Percentiles rank a stretch among this genome's conserved stretches.
These are phyloP conservation scores for Trametes maxima DNA, from an alignment of 768 basidiomycete species.

Conservation along the genomic window DNA sequence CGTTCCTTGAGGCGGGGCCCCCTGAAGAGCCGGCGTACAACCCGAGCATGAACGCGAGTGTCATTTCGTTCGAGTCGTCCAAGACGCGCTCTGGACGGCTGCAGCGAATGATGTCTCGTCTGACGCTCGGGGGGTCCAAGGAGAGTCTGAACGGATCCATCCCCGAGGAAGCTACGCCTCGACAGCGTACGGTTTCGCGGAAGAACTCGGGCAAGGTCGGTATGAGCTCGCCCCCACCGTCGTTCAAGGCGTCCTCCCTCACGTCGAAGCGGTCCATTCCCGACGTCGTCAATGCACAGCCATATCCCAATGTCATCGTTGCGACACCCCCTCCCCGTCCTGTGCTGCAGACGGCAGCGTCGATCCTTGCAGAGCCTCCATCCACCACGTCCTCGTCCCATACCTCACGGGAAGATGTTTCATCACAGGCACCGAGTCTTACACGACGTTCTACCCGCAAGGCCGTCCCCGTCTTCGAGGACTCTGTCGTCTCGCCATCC, in stretches of 20 bases:
- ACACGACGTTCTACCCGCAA: slow-evolving; percentile 30
- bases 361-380: slow-evolving; percentile 11
- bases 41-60: slow-evolving; percentile 40
- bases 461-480: slow-evolving; percentile 27
- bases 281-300: neutral
- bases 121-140: slow-evolving; percentile 48
- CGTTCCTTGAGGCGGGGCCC: slow-evolving; percentile 61
- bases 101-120: slow-evolving; percentile 81
- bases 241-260: slow-evolving; percentile 23
- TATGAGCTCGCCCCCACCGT: slow-evolving; percentile 27
- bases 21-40: slow-evolving; percentile 41
- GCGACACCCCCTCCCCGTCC: slow-evolving; percentile 32
- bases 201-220: slow-evolving; percentile 11
- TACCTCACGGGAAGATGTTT: slow-evolving; percentile 15
- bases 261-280: slow-evolving; percentile 20
- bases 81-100: slow-evolving; percentile 54
- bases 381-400: slow-evolving; percentile 19
- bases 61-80: slow-evolving; percentile 44
- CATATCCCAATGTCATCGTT: slow-evolving; percentile 36
- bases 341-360: slow-evolving; percentile 5
- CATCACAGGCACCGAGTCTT: slow-evolving; percentile 19
- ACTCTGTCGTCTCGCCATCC: slow-evolving; percentile 6
- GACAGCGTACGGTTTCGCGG: slow-evolving; percentile 18
- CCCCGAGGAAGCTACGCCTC: slow-evolving; percentile 24
- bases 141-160: slow-evolving; percentile 36